Evolutionary conservation across 2,329 filamentous ascomycete species (phyloP).

Genomic region (Colletotrichum aenigma): DNA sequence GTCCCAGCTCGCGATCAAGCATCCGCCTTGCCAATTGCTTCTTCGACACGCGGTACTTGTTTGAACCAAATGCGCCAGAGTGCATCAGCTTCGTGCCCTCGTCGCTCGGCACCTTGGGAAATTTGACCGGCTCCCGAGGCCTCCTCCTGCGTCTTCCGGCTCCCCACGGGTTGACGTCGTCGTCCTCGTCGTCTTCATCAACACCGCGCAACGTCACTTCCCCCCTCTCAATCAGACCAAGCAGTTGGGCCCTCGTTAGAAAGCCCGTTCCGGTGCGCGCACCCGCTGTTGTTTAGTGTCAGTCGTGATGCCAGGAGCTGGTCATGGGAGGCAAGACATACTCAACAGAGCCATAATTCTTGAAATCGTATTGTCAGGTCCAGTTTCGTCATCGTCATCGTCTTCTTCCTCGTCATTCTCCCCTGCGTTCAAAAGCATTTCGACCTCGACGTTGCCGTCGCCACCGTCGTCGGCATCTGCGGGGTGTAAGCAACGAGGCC

Average conservation of each 20-base stretch:
- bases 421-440: conserved; percentile 14
- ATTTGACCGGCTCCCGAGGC: conserved; percentile 57
- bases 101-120: conserved; percentile 85
- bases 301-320: conserved; percentile 30
- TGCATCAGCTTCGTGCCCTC: conserved; percentile 80
- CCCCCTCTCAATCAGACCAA: conserved; percentile 43
- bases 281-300: conserved; percentile 30
- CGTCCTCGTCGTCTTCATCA: conserved; percentile 41
- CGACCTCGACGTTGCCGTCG: conserved; percentile 20
- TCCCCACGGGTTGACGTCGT: conserved; percentile 43
- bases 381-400: conserved; percentile 23
- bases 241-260: conserved; percentile 40
- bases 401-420: conserved; percentile 25
- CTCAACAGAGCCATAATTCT: neutral
- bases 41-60: conserved; percentile 54
- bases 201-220: conserved; percentile 38
- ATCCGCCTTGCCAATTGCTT: conserved; percentile 72
- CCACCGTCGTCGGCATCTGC: conserved; percentile 30
- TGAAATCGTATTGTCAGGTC: neutral
- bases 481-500: conserved; percentile 9
- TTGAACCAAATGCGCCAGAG: conserved; percentile 78
- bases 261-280: conserved; percentile 29
- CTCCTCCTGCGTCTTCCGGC: conserved; percentile 48
- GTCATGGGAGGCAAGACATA: neutral
- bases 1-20: conserved; percentile 81